These are phyloP conservation scores for Casuarina glauca DNA, from an alignment of 306 rosid species.

Conservation along the genomic window DNA sequence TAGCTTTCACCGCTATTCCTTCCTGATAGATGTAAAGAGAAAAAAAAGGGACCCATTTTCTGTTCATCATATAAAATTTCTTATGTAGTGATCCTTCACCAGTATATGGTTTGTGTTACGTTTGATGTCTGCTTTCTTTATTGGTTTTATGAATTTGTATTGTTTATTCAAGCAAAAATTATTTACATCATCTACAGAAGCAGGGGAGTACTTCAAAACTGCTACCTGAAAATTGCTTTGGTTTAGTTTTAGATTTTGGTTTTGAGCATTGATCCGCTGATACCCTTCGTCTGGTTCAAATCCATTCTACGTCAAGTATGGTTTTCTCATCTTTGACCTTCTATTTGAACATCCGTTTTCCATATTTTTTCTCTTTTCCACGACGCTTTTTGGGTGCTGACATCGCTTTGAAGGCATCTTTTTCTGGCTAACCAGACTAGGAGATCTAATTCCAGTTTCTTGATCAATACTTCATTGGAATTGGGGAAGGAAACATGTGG, in stretches of 20 bases:
- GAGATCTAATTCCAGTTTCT: neutral
- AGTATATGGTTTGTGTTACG: neutral
- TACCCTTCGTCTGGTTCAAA: too few relatives aligned
- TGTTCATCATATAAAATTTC: neutral
- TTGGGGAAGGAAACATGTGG: too few relatives aligned
- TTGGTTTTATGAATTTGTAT: neutral
- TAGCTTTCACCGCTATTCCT: neutral
- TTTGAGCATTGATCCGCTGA: too few relatives aligned
- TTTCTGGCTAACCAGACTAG: neutral
- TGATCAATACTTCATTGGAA: neutral
- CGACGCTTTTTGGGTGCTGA: neutral
- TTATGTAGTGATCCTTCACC: neutral
- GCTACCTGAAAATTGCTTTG: too few relatives aligned
- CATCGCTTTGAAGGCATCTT: neutral
- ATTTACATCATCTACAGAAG: neutral
- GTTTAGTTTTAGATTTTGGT: too few relatives aligned
- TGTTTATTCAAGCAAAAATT: neutral
- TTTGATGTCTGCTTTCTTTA: neutral
- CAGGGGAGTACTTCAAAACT: too few relatives aligned
- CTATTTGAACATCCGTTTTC: neutral
- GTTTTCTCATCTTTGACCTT: too few relatives aligned
- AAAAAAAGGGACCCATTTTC: neutral
- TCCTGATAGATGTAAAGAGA: neutral
- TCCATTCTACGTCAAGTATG: too few relatives aligned
- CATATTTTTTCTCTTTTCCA: neutral